Conservation (phyloP, 345 rosid genomes). For the Isatis tinctoria region DNA sequence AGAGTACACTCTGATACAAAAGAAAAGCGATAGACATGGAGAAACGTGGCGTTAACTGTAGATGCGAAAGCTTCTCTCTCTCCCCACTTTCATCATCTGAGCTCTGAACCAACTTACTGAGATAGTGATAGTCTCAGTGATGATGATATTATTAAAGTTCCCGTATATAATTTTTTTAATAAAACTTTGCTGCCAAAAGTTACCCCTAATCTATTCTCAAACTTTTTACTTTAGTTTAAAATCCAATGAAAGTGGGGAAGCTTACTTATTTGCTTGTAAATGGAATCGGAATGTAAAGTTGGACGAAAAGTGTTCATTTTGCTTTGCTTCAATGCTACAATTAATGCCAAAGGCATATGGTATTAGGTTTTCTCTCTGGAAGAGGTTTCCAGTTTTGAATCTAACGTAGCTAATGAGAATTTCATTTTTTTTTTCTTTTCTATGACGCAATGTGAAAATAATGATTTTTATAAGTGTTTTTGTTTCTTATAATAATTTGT, state of each 20-base stretch:
- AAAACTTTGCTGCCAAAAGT: conserved; percentile 20
- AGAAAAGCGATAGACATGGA: conserved; percentile 33
- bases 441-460: background rate
- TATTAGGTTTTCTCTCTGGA: conserved; percentile 8
- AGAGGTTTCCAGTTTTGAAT: background rate
- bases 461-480: background rate
- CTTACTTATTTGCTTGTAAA: conserved; percentile 24
- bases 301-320: conserved; percentile 23
- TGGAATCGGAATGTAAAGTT: conserved; percentile 24
- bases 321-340: conserved; percentile 19
- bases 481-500: background rate
- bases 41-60: conserved; percentile 41
- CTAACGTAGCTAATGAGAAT: background rate
- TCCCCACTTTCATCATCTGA: conserved; percentile 31
- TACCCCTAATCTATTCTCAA: conserved; percentile 12
- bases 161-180: background rate
- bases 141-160: conserved; percentile 28
- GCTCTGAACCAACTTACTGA: conserved; percentile 29
- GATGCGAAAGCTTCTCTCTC: conserved; percentile 33
- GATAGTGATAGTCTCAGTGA: conserved; percentile 41
- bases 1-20: conserved; percentile 23
- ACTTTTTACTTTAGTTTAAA: conserved; percentile 28
- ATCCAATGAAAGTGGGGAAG: conserved; percentile 18
- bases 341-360: conserved; percentile 12
- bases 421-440: background rate